These are phyloP conservation scores for Candida piceae DNA, from an alignment of 805 yeast species.

Conservation along the genomic window DNA sequence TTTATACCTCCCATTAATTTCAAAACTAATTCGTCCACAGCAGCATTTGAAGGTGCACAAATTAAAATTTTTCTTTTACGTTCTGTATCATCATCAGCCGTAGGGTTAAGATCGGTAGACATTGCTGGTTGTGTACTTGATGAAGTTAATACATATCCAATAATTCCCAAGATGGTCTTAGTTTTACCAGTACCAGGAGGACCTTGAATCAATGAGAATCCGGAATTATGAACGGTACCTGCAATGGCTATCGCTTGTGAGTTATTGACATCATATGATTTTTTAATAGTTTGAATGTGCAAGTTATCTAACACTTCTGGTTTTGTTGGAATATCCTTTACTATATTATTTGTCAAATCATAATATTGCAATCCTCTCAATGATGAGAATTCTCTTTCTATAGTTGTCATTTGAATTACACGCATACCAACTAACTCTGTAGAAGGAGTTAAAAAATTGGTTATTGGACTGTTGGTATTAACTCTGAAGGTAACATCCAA, in stretches of 20 bases:
- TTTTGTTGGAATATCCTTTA: constrained; percentile 57
- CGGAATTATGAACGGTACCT: constrained; percentile 60
- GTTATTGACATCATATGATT: constrained; percentile 58
- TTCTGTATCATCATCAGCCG: no score
- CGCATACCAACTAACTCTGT: constrained; percentile 61
- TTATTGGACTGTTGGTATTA: constrained; percentile 45
- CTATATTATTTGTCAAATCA: constrained; percentile 63
- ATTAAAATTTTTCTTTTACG: constrained; percentile 59
- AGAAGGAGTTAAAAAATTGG: constrained; percentile 56
- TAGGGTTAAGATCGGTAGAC: no score
- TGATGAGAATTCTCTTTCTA: constrained; percentile 89
- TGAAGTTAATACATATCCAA: constrained; percentile 65
- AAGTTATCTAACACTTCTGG: constrained; percentile 33
- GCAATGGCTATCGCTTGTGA: constrained; percentile 91
- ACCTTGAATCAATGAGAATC: constrained; percentile 92
- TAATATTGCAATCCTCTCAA: constrained; percentile 78
- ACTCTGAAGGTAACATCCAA: constrained; percentile 75
- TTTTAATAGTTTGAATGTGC: constrained; percentile 39
- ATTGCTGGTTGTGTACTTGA: constrained; percentile 5
- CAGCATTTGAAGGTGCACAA: constrained; percentile 99
- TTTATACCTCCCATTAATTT: constrained; percentile 72
- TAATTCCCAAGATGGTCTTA: constrained; percentile 87
- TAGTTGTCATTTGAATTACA: constrained; percentile 82
- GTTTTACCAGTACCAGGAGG: constrained; percentile 99
- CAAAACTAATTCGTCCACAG: constrained; percentile 89